Conservation (phyloP, 1,139 yeast species). For the Yamadazyma taylorii region DNA sequence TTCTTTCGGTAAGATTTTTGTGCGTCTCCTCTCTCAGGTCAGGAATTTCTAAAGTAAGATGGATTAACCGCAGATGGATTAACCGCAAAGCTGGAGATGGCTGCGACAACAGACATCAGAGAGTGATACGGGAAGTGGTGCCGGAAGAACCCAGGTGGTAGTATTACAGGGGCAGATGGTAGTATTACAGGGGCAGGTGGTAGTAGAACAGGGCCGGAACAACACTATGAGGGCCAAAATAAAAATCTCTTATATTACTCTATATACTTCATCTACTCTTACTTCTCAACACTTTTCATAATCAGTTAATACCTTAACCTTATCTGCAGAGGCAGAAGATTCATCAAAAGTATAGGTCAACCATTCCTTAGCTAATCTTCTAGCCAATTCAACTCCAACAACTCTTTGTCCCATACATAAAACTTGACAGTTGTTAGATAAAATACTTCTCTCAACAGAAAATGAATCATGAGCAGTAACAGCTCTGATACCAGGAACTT, state of each 20-base stretch:
- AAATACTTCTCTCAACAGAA: slow-evolving; percentile 44
- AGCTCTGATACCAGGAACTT: slow-evolving; percentile 46
- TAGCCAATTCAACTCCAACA: slow-evolving; percentile 44
- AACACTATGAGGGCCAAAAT: too few species aligned
- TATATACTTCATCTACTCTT: slow-evolving; percentile 1
- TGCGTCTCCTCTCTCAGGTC: too few species aligned
- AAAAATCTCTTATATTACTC: neutral
- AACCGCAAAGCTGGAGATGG: too few species aligned
- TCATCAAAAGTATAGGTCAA: slow-evolving; percentile 40
- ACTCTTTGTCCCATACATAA: slow-evolving; percentile 51
- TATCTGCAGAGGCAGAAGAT: slow-evolving; percentile 39
- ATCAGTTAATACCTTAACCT: slow-evolving; percentile 28
- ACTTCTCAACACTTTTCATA: slow-evolving; percentile 14
- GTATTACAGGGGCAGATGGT: too few species aligned
- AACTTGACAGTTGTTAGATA: slow-evolving; percentile 44
- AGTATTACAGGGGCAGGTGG: too few species aligned
- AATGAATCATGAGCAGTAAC: slow-evolving; percentile 52
- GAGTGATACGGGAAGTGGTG: too few species aligned
- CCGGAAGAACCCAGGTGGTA: too few species aligned
- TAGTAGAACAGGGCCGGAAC: too few species aligned
- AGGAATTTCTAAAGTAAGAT: too few species aligned
- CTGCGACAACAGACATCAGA: too few species aligned
- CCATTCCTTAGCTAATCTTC: slow-evolving; percentile 46
- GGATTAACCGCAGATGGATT: too few species aligned
- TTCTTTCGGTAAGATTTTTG: too few species aligned